Evolutionary conservation across 352 stramenopile genomes (phyloP), one percentile per base, ranked within the genome.

Genomic region (Phytophthora cactorum): DNA sequence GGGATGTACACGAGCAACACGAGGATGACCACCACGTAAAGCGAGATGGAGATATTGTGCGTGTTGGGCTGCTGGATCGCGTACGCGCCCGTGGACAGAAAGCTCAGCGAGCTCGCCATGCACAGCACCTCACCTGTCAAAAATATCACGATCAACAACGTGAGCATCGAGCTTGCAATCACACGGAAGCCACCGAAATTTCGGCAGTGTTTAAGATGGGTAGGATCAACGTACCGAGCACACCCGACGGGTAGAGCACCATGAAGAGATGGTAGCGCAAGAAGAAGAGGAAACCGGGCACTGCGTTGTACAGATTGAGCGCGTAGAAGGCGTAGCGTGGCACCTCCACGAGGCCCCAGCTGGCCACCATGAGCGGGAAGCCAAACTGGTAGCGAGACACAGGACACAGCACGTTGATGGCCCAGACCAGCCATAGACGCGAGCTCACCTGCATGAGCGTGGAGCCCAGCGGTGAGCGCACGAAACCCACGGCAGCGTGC

Each of bases 261-360:
- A 97, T 96, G 84, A 99, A 99, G 25, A 99, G 83, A 59, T 98
- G 97, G 77, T 99, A 99, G 56, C 97, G 93, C 38, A 99, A 73
- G 83, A 96, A 99, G 75, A 99, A 98, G 36, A 99, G 82, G 61
- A 92, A 92, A 64, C 88, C 96, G n/a, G 97, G 97, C 70, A 98
- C 93, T 50, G 79, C 89, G 52, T 95, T 81, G 75, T 98, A 82
- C 52, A 99, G 68, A 68, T 98, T 98, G 59, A 97, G 79, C 17
- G 97, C 81, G 76, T 99, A 99, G 78, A 99, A 99, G 10, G 97
- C 81, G 83, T 99, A 99, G 52, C 98, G 96, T 56, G 95, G 95
- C 29, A 99, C 93, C 63, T 97, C 92, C 15, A 96, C 89, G 51
- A 96, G 78, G 5, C 81, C 79, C 92, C 92, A 97, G 63, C 84